These are phyloP conservation scores for Fennellomyces sp. DNA, from an alignment of 371 early-diverging fungal species.

Conservation along the genomic window DNA sequence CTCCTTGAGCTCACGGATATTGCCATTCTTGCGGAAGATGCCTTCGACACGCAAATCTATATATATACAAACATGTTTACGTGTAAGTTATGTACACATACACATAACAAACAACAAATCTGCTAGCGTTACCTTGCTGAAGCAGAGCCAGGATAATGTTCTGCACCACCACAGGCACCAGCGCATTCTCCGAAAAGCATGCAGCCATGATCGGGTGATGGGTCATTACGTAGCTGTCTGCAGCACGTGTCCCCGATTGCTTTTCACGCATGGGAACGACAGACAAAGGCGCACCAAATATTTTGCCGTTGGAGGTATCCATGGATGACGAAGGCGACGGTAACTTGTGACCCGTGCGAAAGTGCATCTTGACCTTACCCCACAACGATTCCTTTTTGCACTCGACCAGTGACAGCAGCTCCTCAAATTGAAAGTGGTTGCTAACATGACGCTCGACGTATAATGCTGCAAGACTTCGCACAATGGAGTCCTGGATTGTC, in stretches of 20 bases:
- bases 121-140: constrained; percentile 51
- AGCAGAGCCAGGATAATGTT: constrained; percentile 69
- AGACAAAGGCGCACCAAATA: constrained; percentile 19
- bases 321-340: constrained; percentile 1
- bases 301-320: constrained; percentile 21
- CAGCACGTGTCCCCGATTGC: neutral
- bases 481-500: constrained; percentile 71
- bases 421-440: constrained; percentile 53
- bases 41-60: constrained; percentile 88
- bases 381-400: constrained; percentile 62
- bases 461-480: constrained; percentile 76
- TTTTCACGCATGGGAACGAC: constrained; percentile 46
- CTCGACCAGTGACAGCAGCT: constrained; percentile 62
- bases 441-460: constrained; percentile 67
- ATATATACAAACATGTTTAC: too few species aligned
- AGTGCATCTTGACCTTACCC: constrained; percentile 51
- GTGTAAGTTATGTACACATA: too few species aligned
- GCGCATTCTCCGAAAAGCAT: constrained; percentile 31
- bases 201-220: constrained; percentile 65
- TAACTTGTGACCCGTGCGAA: constrained; percentile 16
- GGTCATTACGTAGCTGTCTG: constrained; percentile 59
- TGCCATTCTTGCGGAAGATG: constrained; percentile 96
- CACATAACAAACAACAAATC: too few species aligned
- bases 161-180: constrained; percentile 81
- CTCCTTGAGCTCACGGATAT: constrained; percentile 85